Evolutionary conservation across 2,329 filamentous ascomycete genomes (phyloP).

Genomic region (Madurella mycetomatis): DNA sequence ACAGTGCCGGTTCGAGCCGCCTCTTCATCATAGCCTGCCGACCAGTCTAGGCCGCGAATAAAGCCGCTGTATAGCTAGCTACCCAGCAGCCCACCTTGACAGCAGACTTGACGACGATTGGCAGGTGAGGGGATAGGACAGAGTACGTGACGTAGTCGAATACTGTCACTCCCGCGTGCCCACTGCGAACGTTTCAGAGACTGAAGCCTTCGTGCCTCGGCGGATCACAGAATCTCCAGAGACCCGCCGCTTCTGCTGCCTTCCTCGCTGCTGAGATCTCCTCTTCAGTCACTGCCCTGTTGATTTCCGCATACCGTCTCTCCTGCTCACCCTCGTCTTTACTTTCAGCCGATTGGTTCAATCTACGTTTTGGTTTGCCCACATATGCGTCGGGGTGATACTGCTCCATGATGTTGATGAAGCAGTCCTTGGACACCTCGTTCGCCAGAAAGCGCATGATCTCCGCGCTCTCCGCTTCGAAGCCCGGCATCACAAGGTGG

Average conservation of each 20-base stretch:
- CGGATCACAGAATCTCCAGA: slow-evolving; percentile 75
- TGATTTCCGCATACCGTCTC: slow-evolving; percentile 71
- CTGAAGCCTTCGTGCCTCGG: slow-evolving; percentile 49
- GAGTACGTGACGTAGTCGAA: background rate
- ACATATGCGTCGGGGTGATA: slow-evolving; percentile 79
- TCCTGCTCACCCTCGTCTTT: slow-evolving; percentile 36
- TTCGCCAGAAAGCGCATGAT: slow-evolving; percentile 75
- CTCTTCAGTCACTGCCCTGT: slow-evolving; percentile 60
- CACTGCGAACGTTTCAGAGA: slow-evolving; percentile 33
- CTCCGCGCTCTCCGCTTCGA: slow-evolving; percentile 64
- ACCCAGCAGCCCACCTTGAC: too few relatives aligned
- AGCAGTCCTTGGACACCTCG: slow-evolving; percentile 68
- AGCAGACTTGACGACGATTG: too few relatives aligned
- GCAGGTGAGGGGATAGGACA: background rate
- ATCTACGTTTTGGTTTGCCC: slow-evolving; percentile 57
- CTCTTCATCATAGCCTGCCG: background rate
- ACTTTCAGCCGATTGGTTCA: slow-evolving; percentile 22
- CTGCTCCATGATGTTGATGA: slow-evolving; percentile 87
- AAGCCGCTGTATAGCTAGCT: background rate
- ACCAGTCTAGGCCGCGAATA: background rate
- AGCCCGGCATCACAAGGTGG: slow-evolving; percentile 81
- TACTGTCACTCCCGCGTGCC: background rate
- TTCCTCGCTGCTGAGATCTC: slow-evolving; percentile 63
- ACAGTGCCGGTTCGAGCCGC: background rate
- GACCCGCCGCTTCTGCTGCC: slow-evolving; percentile 64